Evolutionary conservation across 2,329 filamentous ascomycete genomes (phyloP), one percentile per base, ranked within the genome.

Genomic region (Juglanconis juglandina): DNA sequence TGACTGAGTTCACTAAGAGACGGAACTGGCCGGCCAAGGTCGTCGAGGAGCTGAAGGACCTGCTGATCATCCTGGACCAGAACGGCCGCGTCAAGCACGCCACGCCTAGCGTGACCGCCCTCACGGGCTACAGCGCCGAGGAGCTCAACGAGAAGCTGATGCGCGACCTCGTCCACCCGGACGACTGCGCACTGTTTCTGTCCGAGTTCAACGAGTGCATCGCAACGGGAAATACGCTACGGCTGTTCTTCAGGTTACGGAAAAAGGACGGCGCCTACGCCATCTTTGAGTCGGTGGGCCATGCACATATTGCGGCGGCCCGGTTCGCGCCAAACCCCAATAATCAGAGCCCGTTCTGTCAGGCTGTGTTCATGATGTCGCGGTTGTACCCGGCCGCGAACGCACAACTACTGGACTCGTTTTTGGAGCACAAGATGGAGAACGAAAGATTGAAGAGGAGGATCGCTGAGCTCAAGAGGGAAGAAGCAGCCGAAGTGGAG

Each of bases 371-470:
- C 72, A 90, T 98, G 80, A 94, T 96, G 87, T 87, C 91, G 8
- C 85, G 93, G 24, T 91, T 91, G 1, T 96, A 97, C 72, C 92
- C 92, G 5, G 96, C 90, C 35, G 93, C 90, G 75, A 96, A 94
- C 70, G 88, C 92, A 1, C 85, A 85, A 3, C 81, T 97, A 10
- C 81, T 97, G 24, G 93, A 98, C 75, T 96, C 92, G 0, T 97
- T 97, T 69, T 80, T 98, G 34, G 94, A 98, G 72, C 93, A 97
- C 77, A 97, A 97, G 75, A 94, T 96, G 58, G 94, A 97, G 73
- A 96, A 97, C 69, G 92, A 96, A 76, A 86, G 93, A 4, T 76
- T 98, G 53, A 87, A 86, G 68, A 89, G 91, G 67, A 87, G 91
- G 48, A 96, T 98, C 63, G 87, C 89, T 17, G 92, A 96, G 74